Percentiles rank a stretch among this genome's conserved stretches.
Evolutionary conservation across 345 rosid genomes (phyloP).

Genomic region (Capsella bursapastoris): DNA sequence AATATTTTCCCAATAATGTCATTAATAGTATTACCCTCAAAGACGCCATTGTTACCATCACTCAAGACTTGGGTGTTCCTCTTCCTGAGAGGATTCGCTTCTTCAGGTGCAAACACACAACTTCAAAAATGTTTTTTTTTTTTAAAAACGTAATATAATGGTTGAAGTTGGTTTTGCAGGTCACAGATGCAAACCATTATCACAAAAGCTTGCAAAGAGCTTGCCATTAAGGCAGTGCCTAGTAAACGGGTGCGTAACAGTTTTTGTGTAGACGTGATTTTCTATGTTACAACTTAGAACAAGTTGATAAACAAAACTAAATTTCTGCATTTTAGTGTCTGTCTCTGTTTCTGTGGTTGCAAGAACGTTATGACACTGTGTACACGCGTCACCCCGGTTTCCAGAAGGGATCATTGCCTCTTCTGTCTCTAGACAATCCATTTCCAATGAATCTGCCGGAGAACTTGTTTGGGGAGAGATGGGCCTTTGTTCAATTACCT

Average conservation of each 20-base stretch:
- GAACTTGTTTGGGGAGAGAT: slow-evolving; percentile 82
- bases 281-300: background rate
- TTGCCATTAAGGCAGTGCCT: slow-evolving; percentile 78
- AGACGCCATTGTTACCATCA: slow-evolving; percentile 69
- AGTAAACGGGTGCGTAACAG: slow-evolving; percentile 73
- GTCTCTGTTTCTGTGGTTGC: slow-evolving; percentile 85
- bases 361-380: slow-evolving; percentile 86
- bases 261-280: slow-evolving; percentile 16
- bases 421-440: slow-evolving; percentile 82
- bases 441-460: slow-evolving; percentile 96
- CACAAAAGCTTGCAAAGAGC: slow-evolving; percentile 82
- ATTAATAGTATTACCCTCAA: slow-evolving; percentile 88
- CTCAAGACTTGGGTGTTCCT: slow-evolving; percentile 75
- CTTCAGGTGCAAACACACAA: slow-evolving; percentile 61
- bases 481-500: slow-evolving; percentile 97
- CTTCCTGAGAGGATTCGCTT: slow-evolving; percentile 77
- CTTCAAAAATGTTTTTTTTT: background rate
- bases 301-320: background rate
- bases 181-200: slow-evolving; percentile 97
- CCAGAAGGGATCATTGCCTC: slow-evolving; percentile 87
- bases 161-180: slow-evolving; percentile 48
- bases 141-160: background rate
- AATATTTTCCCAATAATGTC: slow-evolving; percentile 88
- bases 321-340: slow-evolving; percentile 60
- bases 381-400: slow-evolving; percentile 90